A percentile compares a stretch with the other conserved stretches of the same genome.
Conservation (phyloP, 176 grass and related monocot genomes). For the Triticum aestivum region IWGSC_CS_RefSeq_v2.1 NC_057801.1:695966692-695967191, state of each 20-base stretch:
- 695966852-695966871: neutral
- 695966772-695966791: conserved; percentile 2
- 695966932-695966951: neutral
- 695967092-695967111: conserved; percentile 49
- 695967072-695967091: conserved; percentile 45
- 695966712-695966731: conserved; percentile 1
- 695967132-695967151: neutral
- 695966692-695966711: conserved; percentile 3
- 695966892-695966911: conserved; percentile 19
- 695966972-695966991: neutral
- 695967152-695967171: conserved; percentile 13
- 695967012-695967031: conserved; percentile 57
- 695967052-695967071: conserved; percentile 51
- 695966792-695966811: neutral
- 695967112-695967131: conserved; percentile 36
- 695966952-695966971: conserved; percentile 4
- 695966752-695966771: neutral
- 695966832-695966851: neutral
- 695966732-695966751: conserved; percentile 14
- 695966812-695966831: neutral
- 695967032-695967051: conserved; percentile 87
- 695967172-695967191: conserved; percentile 11
- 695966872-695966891: neutral
- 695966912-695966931: conserved; percentile 5
- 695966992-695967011: conserved; percentile 58